Conservation (phyloP, 345 rosid genomes). For the Corymbia maculata region DNA sequence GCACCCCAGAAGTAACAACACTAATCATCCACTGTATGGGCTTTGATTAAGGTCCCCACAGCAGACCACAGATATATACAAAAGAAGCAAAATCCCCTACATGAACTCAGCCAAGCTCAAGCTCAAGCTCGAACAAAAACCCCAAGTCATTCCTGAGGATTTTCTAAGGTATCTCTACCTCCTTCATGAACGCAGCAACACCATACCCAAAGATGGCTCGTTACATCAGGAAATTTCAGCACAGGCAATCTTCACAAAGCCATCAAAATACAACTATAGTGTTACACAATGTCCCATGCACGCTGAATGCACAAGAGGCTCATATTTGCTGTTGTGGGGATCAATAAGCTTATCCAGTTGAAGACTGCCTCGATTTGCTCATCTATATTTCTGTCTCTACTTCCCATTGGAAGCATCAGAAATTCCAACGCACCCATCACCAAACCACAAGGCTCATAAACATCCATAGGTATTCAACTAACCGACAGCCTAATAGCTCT, state of each 20-base stretch:
- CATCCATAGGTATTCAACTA: not conserved
- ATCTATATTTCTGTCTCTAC: not conserved
- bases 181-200: not conserved
- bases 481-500: not conserved
- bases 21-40: not conserved
- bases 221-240: not conserved
- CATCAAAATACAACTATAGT: not conserved
- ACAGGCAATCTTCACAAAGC: not conserved
- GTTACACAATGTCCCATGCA: not conserved
- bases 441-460: not conserved
- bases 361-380: not conserved
- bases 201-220: not conserved
- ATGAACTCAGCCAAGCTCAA: not conserved
- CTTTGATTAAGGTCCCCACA: not conserved
- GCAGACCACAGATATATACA: not conserved
- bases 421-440: not conserved
- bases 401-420: not conserved
- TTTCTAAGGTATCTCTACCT: not conserved
- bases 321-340: not conserved
- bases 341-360: not conserved
- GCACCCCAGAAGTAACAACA: not conserved
- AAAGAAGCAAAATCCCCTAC: not conserved
- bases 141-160: not conserved
- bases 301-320: not conserved
- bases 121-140: not conserved